Conservation (phyloP, 495 filamentous ascomycete genomes). For the Penicillium pancosmium region DNA sequence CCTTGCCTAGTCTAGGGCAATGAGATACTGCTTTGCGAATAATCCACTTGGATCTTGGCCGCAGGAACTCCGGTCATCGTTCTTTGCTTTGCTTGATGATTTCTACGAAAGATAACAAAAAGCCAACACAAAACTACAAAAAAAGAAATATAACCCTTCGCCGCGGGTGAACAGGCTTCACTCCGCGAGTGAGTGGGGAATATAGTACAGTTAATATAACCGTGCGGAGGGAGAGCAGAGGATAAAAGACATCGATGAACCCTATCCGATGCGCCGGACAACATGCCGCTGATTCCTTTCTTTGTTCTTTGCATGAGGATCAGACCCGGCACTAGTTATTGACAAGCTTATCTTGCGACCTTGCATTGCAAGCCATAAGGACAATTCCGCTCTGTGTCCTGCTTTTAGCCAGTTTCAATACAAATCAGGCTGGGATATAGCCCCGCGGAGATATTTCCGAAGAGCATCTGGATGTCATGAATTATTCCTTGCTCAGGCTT, state of each 20-base stretch:
- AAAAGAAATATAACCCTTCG: conserved; percentile 29
- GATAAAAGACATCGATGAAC: conserved; percentile 20
- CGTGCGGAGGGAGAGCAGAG: conserved; percentile 15
- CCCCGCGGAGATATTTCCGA: not conserved
- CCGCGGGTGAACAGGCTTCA: conserved; percentile 30
- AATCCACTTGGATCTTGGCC: conserved; percentile 20
- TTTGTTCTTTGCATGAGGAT: not conserved
- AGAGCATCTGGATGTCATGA: conserved; percentile 6
- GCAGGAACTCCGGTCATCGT: conserved; percentile 20
- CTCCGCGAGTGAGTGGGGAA: conserved; percentile 24
- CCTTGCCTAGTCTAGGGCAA: not conserved
- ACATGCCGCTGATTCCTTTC: conserved; percentile 8
- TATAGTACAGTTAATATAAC: conserved; percentile 18
- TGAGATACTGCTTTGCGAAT: conserved; percentile 1
- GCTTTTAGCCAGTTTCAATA: not conserved
- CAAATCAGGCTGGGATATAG: not conserved
- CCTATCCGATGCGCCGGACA: conserved; percentile 22
- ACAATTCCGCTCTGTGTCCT: conserved; percentile 18
- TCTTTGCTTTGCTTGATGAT: conserved; percentile 24
- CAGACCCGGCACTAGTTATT: conserved; percentile 15
- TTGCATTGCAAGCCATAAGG: conserved; percentile 21
- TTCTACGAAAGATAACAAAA: conserved; percentile 5
- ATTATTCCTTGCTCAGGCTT: conserved; percentile 3
- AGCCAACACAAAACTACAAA: conserved; percentile 15
- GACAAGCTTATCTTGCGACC: conserved; percentile 30